These are phyloP conservation scores for Argentina anserina DNA, from an alignment of 306 rosid species.

Conservation along the genomic window DNA sequence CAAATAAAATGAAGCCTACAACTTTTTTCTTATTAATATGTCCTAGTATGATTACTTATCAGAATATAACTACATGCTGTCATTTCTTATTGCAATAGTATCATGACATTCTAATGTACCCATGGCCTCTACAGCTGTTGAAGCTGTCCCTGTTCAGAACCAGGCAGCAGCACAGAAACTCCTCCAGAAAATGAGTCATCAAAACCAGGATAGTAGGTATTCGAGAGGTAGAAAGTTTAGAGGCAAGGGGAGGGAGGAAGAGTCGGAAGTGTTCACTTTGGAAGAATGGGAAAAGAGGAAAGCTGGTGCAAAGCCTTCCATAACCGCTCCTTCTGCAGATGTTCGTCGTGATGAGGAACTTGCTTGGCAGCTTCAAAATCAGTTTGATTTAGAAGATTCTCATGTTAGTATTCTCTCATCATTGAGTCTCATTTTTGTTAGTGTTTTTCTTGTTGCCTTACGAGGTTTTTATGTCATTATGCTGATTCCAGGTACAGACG, in stretches of 20 bases:
- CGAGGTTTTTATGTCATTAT: slow-evolving; percentile 8
- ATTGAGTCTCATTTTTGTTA: neutral
- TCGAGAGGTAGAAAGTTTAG: slow-evolving; percentile 40
- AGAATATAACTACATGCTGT: neutral
- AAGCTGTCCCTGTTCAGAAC: slow-evolving; percentile 76
- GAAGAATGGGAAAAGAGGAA: slow-evolving; percentile 70
- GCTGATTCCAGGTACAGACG: slow-evolving; percentile 40
- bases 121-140: slow-evolving; percentile 47
- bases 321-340: slow-evolving; percentile 20
- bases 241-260: slow-evolving; percentile 67
- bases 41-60: neutral
- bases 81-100: neutral
- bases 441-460: neutral
- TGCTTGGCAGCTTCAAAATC: slow-evolving; percentile 84
- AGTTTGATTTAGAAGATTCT: slow-evolving; percentile 61
- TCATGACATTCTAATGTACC: slow-evolving; percentile 2
- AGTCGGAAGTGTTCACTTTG: slow-evolving; percentile 49
- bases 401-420: slow-evolving; percentile 37
- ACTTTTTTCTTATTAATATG: neutral
- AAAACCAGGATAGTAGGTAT: slow-evolving; percentile 34
- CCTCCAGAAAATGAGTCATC: slow-evolving; percentile 67
- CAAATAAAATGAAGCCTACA: slow-evolving; percentile 7
- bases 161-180: slow-evolving; percentile 94
- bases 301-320: slow-evolving; percentile 40
- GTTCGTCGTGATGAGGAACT: slow-evolving; percentile 56